Base-by-base conservation (phyloP, 768 basidiomycete species). In the Fomitopsis serialis region DNA sequence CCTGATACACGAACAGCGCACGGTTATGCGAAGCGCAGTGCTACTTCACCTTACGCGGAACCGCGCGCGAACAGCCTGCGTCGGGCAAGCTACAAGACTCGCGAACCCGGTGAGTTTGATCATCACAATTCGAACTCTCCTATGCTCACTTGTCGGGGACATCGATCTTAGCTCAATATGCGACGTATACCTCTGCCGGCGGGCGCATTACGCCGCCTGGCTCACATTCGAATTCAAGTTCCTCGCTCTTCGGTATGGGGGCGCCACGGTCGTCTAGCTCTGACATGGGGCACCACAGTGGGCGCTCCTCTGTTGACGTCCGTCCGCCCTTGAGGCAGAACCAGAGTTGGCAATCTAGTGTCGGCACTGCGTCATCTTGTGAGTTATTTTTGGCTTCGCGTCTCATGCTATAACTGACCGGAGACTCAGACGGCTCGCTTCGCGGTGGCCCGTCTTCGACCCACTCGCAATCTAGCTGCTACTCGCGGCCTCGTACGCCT, bases 141-240 rank as follows among this genome's bases (percentile, higher is more conserved):
- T n/a, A 19, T 42, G 45, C 48, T 60, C 15, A 57, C 29, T 40
- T 23, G 12, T 45, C 50, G 40, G n/a, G 35, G 45, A 50, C 25
- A 48, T 44, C 13, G 19, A 15, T 24, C 42, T 17, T 50, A 66
- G 43, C 53, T 4, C 53, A 54, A n/a, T 25, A 54, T 23, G 61
- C 55, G 50, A 54, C 62, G 51, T 55, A 64, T 60, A 58, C 64
- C 50, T 58, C 63, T 15, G 50, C 66, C 7, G 43, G 55, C 7
- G 58, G 56, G 23, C 60, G 64, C 54, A 60, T 57, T 50, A 70
- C 69, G 3, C 68, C 74, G 47, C 48, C 68, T 11, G 81, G 79
- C 44, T 77, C 77, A 42, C 74, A 76, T 21, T 77, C 79, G n/a
- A 74, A 74, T 50, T 80, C 79, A 4, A 77, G 69, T 55, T 77